phyloP scores from a whole-genome alignment of 345 rosid species.

The Anacardium occidentale region DNA sequence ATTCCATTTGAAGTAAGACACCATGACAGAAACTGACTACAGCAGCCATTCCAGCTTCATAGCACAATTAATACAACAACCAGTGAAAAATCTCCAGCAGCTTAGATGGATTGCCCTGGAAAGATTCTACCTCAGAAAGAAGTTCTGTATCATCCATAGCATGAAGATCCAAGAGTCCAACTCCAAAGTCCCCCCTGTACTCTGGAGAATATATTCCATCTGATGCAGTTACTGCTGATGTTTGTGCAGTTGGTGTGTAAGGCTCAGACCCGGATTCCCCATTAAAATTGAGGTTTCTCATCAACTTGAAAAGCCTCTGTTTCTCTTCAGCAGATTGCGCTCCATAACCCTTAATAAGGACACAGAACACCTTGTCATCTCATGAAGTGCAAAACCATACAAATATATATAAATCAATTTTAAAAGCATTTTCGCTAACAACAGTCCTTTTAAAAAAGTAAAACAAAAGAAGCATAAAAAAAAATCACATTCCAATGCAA shows the following conservation, averaged over 20 bases:
- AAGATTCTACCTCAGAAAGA: slow-evolving; percentile 72
- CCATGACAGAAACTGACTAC: background rate
- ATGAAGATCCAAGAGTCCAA: slow-evolving; percentile 96
- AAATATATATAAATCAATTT: background rate
- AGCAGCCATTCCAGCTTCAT: background rate
- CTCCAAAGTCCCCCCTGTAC: slow-evolving; percentile 96
- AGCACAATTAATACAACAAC: background rate
- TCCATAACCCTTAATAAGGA: slow-evolving; percentile 69
- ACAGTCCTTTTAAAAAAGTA: background rate
- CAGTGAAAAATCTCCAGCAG: background rate
- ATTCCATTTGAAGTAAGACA: background rate
- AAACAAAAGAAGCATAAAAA: background rate
- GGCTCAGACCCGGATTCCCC: slow-evolving; percentile 92
- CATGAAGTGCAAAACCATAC: slow-evolving; percentile 1
- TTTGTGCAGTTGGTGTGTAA: slow-evolving; percentile 62
- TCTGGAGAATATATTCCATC: slow-evolving; percentile 91
- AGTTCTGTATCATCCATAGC: slow-evolving; percentile 98
- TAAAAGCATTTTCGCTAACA: background rate
- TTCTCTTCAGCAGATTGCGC: slow-evolving; percentile 98
- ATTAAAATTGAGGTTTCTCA: slow-evolving; percentile 91
- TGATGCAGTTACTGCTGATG: slow-evolving; percentile 51
- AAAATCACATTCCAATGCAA: background rate
- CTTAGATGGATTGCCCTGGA: slow-evolving; percentile 1
- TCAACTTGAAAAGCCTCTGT: slow-evolving; percentile 87
- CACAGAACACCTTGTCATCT: slow-evolving; percentile 15